phyloP scores from a whole-genome alignment of 345 rosid species.

The Psidium guajava region DNA sequence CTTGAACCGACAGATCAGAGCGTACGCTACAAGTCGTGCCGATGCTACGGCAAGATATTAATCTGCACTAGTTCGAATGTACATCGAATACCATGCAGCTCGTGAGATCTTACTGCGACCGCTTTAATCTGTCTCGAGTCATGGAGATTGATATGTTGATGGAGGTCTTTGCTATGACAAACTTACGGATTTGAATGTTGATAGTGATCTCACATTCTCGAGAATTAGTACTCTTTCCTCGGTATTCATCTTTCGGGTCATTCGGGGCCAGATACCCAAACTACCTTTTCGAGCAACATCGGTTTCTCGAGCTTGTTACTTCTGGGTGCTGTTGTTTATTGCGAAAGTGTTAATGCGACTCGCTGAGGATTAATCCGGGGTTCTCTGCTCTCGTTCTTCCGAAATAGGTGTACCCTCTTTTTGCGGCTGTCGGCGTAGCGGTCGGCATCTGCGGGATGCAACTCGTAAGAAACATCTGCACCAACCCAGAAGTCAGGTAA shows the following conservation, averaged over 20 bases:
- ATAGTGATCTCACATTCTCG: background rate
- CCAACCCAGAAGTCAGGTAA: conserved; percentile 58
- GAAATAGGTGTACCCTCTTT: conserved; percentile 42
- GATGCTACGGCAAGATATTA: background rate
- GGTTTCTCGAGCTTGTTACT: background rate
- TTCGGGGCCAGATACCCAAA: background rate
- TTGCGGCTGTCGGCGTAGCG: conserved; percentile 41
- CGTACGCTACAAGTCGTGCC: background rate
- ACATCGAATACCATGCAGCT: background rate
- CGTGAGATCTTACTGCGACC: background rate
- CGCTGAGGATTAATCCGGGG: background rate
- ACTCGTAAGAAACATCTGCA: conserved; percentile 38
- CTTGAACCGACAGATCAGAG: background rate
- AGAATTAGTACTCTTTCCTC: background rate
- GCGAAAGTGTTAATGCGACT: background rate
- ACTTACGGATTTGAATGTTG: background rate
- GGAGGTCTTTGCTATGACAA: background rate
- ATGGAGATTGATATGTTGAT: background rate
- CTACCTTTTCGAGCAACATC: background rate
- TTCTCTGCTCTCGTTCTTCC: background rate
- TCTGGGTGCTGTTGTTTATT: background rate
- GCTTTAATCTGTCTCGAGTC: background rate
- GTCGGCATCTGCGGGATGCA: conserved; percentile 52
- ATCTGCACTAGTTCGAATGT: background rate
- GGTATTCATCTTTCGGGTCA: background rate